Evolutionary conservation across 1,284 basidiomycete genomes (phyloP), one percentile per base, ranked within the genome.

Genomic region (Entoloma clypeatum): DNA sequence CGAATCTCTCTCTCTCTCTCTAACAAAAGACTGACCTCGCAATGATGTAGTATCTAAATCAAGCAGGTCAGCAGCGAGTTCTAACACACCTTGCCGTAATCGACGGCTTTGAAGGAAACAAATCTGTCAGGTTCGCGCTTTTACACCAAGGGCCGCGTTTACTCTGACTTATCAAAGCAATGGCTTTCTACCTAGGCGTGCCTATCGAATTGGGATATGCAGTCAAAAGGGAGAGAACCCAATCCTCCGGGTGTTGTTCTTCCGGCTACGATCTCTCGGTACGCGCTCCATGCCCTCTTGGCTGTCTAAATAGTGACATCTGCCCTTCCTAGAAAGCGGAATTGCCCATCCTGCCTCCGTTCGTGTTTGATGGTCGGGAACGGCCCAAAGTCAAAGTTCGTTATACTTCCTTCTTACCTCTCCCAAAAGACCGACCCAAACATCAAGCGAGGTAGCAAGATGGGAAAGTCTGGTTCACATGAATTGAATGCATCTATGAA

Each of bases 341-440:
- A 40, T 36, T 78, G 5, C 81, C 83, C 0, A 58, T 84, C 27
- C 56, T 79, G 13, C 74, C 76, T 1, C 58, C 87, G 0, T 86
- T 88, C 57, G 76, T 88, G 2, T 86, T 86, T 52, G 86, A 89
- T 58, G 86, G 85, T 0, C 67, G 73, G 0, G 52, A 71, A 17
- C 65, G 81, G 24, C 85, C 84, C 0, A 57, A 60, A n/a, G 54
- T 69, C 31, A 88, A 61, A 49, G 59, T 59, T 11, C 27, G 49
- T 29, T 13, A 3, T 18, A 11, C 17, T 16, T 28, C 29, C n/a
- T 17, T 34, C 6, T 1, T 36, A 16, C 26, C 9, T 4, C 18
- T 30, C 16, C n/a, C n/a, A n/a, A n/a, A n/a, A n/a, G n/a, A n/a
- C n/a, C n/a, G n/a, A n/a, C n/a, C n/a, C n/a, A n/a, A n/a, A 5